Percentiles rank a stretch among this genome's conserved stretches.
Evolutionary conservation across 805 yeast species (phyloP).

Genomic region (Candida khao-thaluensis): DNA sequence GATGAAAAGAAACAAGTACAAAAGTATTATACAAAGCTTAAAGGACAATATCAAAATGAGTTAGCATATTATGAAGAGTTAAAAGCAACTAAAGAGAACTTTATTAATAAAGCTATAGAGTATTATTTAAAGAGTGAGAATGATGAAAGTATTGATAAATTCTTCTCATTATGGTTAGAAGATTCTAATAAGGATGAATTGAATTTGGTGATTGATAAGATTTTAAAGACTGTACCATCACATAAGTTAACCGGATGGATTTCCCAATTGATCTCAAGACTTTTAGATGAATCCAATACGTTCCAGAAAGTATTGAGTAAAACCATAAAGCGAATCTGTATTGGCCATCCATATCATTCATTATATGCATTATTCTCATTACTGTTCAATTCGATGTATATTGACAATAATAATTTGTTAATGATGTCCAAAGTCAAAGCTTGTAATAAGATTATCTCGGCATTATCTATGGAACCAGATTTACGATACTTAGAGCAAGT

Average conservation of each 20-base stretch:
- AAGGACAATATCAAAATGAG: constrained; percentile 51
- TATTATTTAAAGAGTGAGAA: constrained; percentile 57
- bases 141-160: constrained; percentile 61
- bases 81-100: constrained; percentile 35
- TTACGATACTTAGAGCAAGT: constrained; percentile 16
- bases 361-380: constrained; percentile 62
- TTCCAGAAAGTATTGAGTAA: constrained; percentile 58
- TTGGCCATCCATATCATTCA: constrained; percentile 70
- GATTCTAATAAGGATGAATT: constrained; percentile 46
- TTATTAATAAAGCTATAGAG: constrained; percentile 53
- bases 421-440: constrained; percentile 44
- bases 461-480: constrained; percentile 8
- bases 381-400: constrained; percentile 41
- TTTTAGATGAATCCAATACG: constrained; percentile 45
- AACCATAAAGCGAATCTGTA: constrained; percentile 48
- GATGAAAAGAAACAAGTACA: constrained; percentile 54
- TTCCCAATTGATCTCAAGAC: constrained; percentile 74
- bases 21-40: constrained; percentile 49
- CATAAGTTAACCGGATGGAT: constrained; percentile 75
- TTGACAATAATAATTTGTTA: constrained; percentile 29
- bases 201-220: constrained; percentile 38
- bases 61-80: constrained; percentile 42
- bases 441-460: constrained; percentile 49
- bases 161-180: constrained; percentile 83
- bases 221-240: constrained; percentile 48